Conservation (phyloP, 495 filamentous ascomycete species). For the Penicillium salamii region DNA sequence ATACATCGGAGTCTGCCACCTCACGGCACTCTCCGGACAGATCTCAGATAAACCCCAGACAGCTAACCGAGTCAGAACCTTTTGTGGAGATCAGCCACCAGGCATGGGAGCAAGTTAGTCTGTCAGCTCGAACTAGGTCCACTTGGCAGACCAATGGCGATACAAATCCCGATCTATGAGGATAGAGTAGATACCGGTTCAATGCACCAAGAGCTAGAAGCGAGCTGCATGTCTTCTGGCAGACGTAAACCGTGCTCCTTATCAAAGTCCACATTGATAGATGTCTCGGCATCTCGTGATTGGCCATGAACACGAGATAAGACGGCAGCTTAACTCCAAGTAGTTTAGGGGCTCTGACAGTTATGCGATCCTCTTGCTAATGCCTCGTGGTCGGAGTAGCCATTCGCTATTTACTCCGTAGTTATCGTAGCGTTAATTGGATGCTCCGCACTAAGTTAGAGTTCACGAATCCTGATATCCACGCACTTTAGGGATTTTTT, state of each 20-base stretch:
- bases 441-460: background rate
- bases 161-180: no score
- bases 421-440: background rate
- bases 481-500: slow-evolving; percentile 2
- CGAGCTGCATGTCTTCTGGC: background rate
- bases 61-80: slow-evolving; percentile 1
- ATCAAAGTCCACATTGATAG: background rate
- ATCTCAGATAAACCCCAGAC: slow-evolving; percentile 5
- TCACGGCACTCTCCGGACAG: slow-evolving; percentile 5
- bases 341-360: background rate
- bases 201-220: no score
- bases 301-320: slow-evolving; percentile 1
- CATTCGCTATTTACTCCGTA: slow-evolving; percentile 11
- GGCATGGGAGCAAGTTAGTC: no score
- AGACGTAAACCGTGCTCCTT: background rate
- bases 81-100: background rate
- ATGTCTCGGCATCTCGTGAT: background rate
- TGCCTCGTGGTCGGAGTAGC: slow-evolving; percentile 10
- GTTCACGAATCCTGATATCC: background rate
- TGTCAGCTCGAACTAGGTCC: background rate
- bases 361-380: slow-evolving; percentile 28
- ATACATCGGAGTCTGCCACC: slow-evolving; percentile 7
- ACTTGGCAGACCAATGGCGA: background rate
- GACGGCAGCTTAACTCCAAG: background rate
- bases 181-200: no score